Evolutionary conservation across 2,329 filamentous ascomycete species (phyloP).

Genomic region (Colletotrichum tabaci): DNA sequence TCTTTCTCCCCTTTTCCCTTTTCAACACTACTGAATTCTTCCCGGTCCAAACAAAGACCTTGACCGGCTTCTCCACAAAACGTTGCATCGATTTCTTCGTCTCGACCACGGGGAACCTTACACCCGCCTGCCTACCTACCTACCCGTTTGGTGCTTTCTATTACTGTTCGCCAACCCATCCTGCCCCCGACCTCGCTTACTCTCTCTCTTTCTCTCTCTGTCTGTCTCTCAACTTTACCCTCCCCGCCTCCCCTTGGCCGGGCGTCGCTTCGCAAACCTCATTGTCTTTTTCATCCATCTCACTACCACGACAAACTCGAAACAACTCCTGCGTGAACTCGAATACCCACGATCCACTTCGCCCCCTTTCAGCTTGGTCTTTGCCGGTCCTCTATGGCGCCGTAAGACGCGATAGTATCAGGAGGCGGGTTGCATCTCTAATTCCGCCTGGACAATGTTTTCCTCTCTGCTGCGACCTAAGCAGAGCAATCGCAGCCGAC

Average conservation of each 20-base stretch:
- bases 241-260: constrained; percentile 24
- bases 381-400: constrained; percentile 33
- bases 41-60: constrained; percentile 16
- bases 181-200: neutral
- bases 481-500: constrained; percentile 40
- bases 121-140: constrained; percentile 14
- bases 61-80: constrained; percentile 38
- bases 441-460: constrained; percentile 43
- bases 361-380: constrained; percentile 9
- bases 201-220: neutral
- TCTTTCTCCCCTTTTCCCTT: neutral
- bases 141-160: constrained; percentile 28
- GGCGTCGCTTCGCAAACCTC: constrained; percentile 12
- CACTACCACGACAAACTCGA: constrained; percentile 13
- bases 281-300: neutral
- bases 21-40: neutral
- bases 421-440: constrained; percentile 39
- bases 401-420: constrained; percentile 34
- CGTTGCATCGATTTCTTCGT: constrained; percentile 38
- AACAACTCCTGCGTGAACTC: constrained; percentile 2
- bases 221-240: neutral
- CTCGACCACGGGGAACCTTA: constrained; percentile 36
- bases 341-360: constrained; percentile 5
- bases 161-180: constrained; percentile 18
- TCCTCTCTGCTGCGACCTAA: constrained; percentile 43